Evolutionary conservation across 345 rosid species (phyloP).

Genomic region (Linum usitatissimum): DNA sequence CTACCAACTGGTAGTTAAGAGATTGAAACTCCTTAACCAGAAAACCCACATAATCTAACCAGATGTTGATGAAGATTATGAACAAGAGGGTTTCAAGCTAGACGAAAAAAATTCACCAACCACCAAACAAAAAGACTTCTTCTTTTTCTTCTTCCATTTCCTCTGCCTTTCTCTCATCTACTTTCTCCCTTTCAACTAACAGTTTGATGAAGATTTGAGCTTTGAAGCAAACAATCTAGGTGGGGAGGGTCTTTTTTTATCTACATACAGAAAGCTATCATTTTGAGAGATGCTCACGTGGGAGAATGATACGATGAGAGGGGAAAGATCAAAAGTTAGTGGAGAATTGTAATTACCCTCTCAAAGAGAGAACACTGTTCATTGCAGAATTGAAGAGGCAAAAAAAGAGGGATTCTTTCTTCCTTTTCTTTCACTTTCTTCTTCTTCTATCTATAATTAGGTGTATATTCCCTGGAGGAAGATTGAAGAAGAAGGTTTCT

Average conservation of each 20-base stretch:
- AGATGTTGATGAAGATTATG: neutral
- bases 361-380: neutral
- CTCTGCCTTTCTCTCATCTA: neutral
- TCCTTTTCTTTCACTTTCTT: neutral
- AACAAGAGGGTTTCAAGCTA: constrained; percentile 24
- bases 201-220: constrained; percentile 9
- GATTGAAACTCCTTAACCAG: constrained; percentile 67
- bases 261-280: constrained; percentile 17
- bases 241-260: neutral
- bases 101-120: constrained; percentile 15
- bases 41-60: constrained; percentile 13
- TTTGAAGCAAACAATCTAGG: constrained; percentile 17
- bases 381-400: constrained; percentile 8
- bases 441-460: constrained; percentile 3
- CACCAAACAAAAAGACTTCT: neutral
- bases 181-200: neutral
- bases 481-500: constrained; percentile 18
- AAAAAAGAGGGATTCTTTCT: neutral
- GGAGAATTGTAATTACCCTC: constrained; percentile 12
- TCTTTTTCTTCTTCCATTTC: neutral
- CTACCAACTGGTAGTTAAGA: constrained; percentile 87
- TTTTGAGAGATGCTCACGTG: constrained; percentile 34
- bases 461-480: constrained; percentile 13
- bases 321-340: constrained; percentile 34
- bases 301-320: constrained; percentile 32